A percentile compares a stretch with the other conserved stretches of the same genome.
phyloP scores from a whole-genome alignment of 2,329 filamentous ascomycete genomes.

The Neofusicoccum kwambonambiense region DNA sequence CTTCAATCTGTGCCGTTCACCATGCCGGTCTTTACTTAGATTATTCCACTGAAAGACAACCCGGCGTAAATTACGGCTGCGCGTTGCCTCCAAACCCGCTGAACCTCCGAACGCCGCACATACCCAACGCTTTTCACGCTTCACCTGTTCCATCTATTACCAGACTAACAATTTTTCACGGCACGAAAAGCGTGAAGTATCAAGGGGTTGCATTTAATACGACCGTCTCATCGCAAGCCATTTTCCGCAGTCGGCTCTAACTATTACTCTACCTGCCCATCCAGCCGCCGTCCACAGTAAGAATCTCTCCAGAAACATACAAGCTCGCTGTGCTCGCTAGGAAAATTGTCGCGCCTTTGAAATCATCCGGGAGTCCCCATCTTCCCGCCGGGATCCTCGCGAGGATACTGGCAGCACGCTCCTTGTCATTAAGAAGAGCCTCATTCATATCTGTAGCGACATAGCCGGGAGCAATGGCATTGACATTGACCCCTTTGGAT shows the following conservation, averaged over 20 bases:
- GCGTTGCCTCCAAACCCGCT: background rate
- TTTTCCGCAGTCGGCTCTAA: background rate
- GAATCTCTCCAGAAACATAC: constrained; percentile 78
- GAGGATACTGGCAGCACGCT: constrained; percentile 70
- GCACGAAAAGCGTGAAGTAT: no score
- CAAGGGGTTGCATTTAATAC: no score
- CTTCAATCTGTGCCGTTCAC: no score
- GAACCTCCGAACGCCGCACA: background rate
- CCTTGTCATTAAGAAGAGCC: constrained; percentile 71
- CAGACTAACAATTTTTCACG: no score
- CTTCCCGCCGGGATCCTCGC: constrained; percentile 78
- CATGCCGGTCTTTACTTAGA: no score
- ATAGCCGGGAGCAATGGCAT: constrained; percentile 86
- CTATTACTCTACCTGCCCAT: constrained; percentile 67
- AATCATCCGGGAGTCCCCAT: constrained; percentile 83
- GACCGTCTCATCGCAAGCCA: rapidly evolving
- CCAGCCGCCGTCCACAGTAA: constrained; percentile 89
- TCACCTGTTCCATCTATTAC: background rate
- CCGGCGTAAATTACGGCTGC: background rate
- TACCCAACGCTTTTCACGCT: background rate
- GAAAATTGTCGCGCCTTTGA: constrained; percentile 78
- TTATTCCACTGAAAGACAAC: background rate
- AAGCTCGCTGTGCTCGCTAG: constrained; percentile 71
- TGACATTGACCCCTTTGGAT: constrained; percentile 72
- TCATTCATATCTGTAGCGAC: constrained; percentile 91